Evolutionary conservation across 305 asterid species (phyloP).

Genomic region (Solanum hybrid): DNA sequence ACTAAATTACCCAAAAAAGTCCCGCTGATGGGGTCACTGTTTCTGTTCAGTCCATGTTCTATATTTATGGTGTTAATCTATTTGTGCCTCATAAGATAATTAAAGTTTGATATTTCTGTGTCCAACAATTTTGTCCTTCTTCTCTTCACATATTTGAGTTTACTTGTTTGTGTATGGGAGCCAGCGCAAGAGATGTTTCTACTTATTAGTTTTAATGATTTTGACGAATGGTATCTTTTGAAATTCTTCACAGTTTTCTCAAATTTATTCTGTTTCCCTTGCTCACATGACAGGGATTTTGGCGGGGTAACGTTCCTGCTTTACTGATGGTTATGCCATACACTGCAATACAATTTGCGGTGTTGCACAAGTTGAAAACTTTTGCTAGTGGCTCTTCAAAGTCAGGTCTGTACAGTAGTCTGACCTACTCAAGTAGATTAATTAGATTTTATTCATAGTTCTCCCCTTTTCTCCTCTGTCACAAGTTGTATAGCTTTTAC

Average conservation of each 20-base stretch:
- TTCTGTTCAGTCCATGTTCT: background rate
- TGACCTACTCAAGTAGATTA: background rate
- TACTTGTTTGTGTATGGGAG: background rate
- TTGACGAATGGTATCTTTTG: background rate
- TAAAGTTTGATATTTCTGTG: background rate
- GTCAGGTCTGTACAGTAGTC: conserved; percentile 41
- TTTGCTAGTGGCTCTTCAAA: conserved; percentile 81
- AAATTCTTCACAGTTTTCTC: background rate
- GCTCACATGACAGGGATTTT: conserved; percentile 53
- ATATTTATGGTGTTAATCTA: background rate
- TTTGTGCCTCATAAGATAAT: background rate
- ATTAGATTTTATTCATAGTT: background rate
- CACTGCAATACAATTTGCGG: conserved; percentile 84
- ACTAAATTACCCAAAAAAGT: background rate
- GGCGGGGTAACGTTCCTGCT: conserved; percentile 98
- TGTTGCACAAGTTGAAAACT: conserved; percentile 69
- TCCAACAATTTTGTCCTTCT: background rate
- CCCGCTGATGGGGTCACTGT: background rate
- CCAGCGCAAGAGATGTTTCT: background rate
- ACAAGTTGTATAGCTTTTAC: background rate
- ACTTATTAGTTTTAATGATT: background rate
- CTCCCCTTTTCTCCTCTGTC: background rate
- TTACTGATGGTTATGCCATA: conserved; percentile 95
- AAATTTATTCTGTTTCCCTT: background rate
- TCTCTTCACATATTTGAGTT: background rate